Base-by-base conservation (phyloP, 2,329 filamentous ascomycete species). In the Trichoderma simmonsii region DNA sequence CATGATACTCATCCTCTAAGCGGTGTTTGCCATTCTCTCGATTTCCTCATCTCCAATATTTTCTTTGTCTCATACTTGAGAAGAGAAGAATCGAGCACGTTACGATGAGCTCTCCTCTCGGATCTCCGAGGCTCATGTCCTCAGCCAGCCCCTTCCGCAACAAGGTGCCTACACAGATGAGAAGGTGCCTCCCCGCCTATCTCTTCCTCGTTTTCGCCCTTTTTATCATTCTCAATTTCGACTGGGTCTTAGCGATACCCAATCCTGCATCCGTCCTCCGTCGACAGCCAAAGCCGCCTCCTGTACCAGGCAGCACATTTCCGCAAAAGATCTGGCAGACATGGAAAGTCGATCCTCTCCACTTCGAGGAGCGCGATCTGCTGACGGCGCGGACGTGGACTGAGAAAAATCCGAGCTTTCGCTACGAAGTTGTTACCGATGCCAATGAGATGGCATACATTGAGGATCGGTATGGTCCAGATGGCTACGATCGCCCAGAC, bases 281-380 rank as follows among this genome's bases (percentile, higher is more conserved):
- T 68, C 73, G 65, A 36, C 67, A 74, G 62, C 68, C 9, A 56
- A 76, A 76, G 21, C 18, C 67, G 65, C 70, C 71, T 66, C 4
- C 61, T 15, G 28, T 65, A 30, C 60, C 64, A 26, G 59, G 69
- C 56, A 64, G 75, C 75, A 78, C 75, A 26, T 93, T 90, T 76
- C 91, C 86, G 6, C 85, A 85, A 70, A 93, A 93, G 80, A 91
- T 93, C 75, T 93, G 91, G 91, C 91, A 93, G 80, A 91, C 89
- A 0, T 93, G 91, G 91, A 93, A 93, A 79, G 87, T 91, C 32
- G 87, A 91, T 73, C 89, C 91, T 2, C 82, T 92, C 39, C 83
- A 84, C 2, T 92, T 93, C 77, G 91, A 92, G 74, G 85, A 89
- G 76, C 85, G 88, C 67, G 90, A 93, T 76, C 82, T 87, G 36